A percentile compares a stretch with the other conserved stretches of the same genome.
These are phyloP conservation scores for Mucor irregularis DNA, from an alignment of 371 early-diverging fungal species.

Conservation along the genomic window DNA sequence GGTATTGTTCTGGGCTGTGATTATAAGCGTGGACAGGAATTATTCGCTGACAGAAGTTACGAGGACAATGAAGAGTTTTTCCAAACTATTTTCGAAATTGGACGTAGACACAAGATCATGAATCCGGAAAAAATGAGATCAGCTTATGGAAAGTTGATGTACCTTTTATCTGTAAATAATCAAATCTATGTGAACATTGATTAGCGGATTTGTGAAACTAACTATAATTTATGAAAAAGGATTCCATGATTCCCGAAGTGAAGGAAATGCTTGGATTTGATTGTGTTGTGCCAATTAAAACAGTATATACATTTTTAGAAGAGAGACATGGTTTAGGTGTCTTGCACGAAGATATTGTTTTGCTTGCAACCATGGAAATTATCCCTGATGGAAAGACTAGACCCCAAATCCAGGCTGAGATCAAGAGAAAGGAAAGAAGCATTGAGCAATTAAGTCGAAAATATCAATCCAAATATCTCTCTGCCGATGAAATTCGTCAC, in stretches of 20 bases:
- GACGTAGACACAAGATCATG: slow-evolving; percentile 94
- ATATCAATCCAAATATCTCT: slow-evolving; percentile 60
- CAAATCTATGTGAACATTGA: too few relatives aligned
- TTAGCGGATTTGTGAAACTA: too few relatives aligned
- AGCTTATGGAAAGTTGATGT: slow-evolving; percentile 95
- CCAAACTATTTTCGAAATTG: slow-evolving; percentile 92
- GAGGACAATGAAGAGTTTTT: slow-evolving; percentile 88
- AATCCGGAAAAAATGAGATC: slow-evolving; percentile 97
- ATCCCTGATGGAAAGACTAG: slow-evolving; percentile 77
- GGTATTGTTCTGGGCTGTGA: slow-evolving; percentile 86
- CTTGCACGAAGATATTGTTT: slow-evolving; percentile 79
- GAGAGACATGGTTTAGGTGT: slow-evolving; percentile 65
- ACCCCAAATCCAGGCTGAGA: slow-evolving; percentile 80
- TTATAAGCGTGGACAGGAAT: slow-evolving; percentile 83
- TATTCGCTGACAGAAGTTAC: slow-evolving; percentile 84
- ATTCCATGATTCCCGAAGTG: slow-evolving; percentile 87
- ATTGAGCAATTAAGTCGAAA: slow-evolving; percentile 83
- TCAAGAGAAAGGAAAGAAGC: slow-evolving; percentile 87
- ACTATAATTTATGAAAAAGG: too few relatives aligned
- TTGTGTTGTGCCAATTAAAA: slow-evolving; percentile 83
- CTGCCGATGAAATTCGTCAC: slow-evolving; percentile 77
- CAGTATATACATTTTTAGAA: slow-evolving; percentile 79
- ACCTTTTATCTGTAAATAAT: slow-evolving; percentile 72
- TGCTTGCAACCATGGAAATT: slow-evolving; percentile 90
- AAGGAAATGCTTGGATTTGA: slow-evolving; percentile 80